Evolutionary conservation across 352 stramenopile species (phyloP).

Genomic region (Phytophthora macrochlamydospora): DNA sequence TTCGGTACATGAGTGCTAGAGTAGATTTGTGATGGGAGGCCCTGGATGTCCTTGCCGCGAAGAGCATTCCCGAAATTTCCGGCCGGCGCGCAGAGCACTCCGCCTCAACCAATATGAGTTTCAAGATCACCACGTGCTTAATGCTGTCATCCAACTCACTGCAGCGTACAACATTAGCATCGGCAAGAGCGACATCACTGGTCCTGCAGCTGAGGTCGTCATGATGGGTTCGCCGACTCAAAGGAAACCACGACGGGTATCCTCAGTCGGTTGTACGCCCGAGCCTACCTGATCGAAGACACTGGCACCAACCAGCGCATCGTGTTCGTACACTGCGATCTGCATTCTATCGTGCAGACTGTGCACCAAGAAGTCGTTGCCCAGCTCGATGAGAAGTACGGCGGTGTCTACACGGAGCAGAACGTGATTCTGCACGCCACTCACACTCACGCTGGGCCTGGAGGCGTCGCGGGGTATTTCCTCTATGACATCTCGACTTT

Average conservation of each 20-base stretch:
- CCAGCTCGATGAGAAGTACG: slow-evolving; percentile 38
- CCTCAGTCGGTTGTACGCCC: slow-evolving; percentile 61
- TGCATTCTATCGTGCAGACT: slow-evolving; percentile 46
- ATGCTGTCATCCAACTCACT: no score
- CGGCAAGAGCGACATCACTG: slow-evolving; percentile 62
- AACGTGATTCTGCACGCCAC: slow-evolving; percentile 42
- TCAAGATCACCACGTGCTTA: no score
- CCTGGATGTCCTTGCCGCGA: no score
- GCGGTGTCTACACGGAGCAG: slow-evolving; percentile 44
- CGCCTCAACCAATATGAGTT: no score
- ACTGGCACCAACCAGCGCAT: slow-evolving; percentile 27
- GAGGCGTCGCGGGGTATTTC: not conserved
- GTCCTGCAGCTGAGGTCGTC: slow-evolving; percentile 49
- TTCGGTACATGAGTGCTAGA: no score
- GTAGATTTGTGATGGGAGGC: no score
- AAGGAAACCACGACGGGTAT: slow-evolving; percentile 50
- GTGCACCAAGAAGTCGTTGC: slow-evolving; percentile 50
- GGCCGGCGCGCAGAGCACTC: no score
- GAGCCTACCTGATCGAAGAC: slow-evolving; percentile 62
- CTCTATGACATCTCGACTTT: not conserved
- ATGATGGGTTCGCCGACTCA: slow-evolving; percentile 55
- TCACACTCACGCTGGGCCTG: not conserved
- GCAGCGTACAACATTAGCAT: no score
- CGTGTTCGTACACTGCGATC: slow-evolving; percentile 53
- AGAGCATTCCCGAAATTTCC: no score